Conservation (phyloP, 2,329 filamentous ascomycete species). For the Fusarium torulosum region DNA sequence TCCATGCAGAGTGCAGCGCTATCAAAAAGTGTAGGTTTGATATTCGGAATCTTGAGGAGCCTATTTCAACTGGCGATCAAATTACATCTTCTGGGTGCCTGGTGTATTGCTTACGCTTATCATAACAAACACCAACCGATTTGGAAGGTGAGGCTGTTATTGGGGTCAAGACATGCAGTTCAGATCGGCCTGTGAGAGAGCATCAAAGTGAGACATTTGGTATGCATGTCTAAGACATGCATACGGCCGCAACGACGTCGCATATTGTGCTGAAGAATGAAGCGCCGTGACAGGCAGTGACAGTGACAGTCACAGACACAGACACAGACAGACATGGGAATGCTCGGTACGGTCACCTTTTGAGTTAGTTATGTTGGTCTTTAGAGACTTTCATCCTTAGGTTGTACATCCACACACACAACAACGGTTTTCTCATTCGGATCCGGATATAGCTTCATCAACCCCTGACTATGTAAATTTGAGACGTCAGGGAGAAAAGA, state of each 20-base stretch:
- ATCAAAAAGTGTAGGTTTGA: not conserved
- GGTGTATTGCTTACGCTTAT: slow-evolving; percentile 27
- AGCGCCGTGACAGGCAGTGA: slow-evolving; percentile 19
- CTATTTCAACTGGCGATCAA: not conserved
- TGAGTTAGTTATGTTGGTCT: not conserved
- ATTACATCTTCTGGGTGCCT: not conserved
- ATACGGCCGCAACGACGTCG: slow-evolving; percentile 45
- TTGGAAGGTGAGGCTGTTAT: slow-evolving; percentile 27
- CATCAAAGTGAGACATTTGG: slow-evolving; percentile 54
- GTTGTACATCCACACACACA: slow-evolving; percentile 12
- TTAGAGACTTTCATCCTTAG: slow-evolving; percentile 1
- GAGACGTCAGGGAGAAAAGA: slow-evolving; percentile 26
- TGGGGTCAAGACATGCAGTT: slow-evolving; percentile 43
- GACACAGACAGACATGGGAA: not conserved
- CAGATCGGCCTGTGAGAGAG: slow-evolving; percentile 54
- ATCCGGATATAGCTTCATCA: slow-evolving; percentile 4
- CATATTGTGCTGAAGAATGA: slow-evolving; percentile 40
- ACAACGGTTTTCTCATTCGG: not conserved
- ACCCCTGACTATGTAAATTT: slow-evolving; percentile 22
- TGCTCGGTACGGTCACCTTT: no score
- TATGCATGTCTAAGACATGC: slow-evolving; percentile 54
- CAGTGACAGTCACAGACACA: slow-evolving; percentile 4
- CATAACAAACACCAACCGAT: slow-evolving; percentile 6
- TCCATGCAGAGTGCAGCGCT: slow-evolving; percentile 13
- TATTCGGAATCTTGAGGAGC: not conserved